A percentile compares a stretch with the other conserved stretches of the same genome.
Conservation (phyloP, 2,329 filamentous ascomycete genomes). For the Monosporascus sp. region DNA sequence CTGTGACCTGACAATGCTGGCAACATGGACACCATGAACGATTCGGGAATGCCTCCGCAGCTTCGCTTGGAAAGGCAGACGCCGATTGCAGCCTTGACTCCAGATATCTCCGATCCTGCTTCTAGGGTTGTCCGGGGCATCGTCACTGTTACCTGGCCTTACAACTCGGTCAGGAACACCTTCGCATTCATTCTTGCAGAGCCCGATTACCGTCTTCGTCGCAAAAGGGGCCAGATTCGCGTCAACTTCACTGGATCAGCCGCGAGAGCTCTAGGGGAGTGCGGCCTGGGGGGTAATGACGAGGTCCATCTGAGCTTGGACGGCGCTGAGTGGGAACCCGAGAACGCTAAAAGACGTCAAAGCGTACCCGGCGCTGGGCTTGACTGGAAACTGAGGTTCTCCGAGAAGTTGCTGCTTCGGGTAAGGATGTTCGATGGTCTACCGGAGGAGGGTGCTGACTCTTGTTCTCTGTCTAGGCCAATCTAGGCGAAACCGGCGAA, state of each 20-base stretch:
- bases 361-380: constrained; percentile 45
- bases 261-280: constrained; percentile 63
- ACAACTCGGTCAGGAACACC: constrained; percentile 68
- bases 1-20: constrained; percentile 15
- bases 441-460: background rate
- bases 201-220: constrained; percentile 74
- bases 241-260: constrained; percentile 67
- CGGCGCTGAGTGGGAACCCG: constrained; percentile 61
- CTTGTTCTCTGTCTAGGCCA: constrained; percentile 29
- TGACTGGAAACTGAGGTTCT: constrained; percentile 56
- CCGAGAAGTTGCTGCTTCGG: constrained; percentile 43
- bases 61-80: constrained; percentile 31
- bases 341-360: constrained; percentile 38
- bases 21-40: constrained; percentile 17
- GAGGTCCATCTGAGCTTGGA: constrained; percentile 63
- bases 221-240: constrained; percentile 73
- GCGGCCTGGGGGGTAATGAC: constrained; percentile 73
- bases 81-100: constrained; percentile 51
- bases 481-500: constrained; percentile 41
- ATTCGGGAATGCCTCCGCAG: constrained; percentile 9
- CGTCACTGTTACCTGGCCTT: constrained; percentile 87
- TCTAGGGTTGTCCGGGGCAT: constrained; percentile 57
- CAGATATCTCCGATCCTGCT: constrained; percentile 37
- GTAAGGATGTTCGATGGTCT: constrained; percentile 22
- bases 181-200: constrained; percentile 80